Conservation (phyloP, 1,284 basidiomycete species). For the Inonotus obliquus region DNA sequence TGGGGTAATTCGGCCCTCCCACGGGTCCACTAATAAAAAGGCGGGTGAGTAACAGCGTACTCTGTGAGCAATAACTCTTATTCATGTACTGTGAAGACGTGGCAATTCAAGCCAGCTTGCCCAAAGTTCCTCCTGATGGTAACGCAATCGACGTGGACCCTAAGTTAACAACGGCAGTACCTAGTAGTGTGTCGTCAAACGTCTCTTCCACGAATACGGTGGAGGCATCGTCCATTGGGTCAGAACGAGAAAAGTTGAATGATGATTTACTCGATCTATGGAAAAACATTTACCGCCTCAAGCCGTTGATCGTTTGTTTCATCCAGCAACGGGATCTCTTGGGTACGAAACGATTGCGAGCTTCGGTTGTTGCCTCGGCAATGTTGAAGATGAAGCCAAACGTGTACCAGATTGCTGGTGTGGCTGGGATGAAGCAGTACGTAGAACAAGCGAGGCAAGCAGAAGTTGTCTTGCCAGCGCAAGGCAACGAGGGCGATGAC, state of each 20-base stretch:
- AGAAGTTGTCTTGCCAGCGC: conserved; percentile 36
- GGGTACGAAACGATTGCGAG: conserved; percentile 27
- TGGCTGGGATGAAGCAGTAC: conserved; percentile 42
- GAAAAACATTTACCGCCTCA: too few species aligned
- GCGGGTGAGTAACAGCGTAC: too few species aligned
- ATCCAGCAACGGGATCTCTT: neutral
- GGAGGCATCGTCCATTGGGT: neutral
- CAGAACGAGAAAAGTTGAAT: too few species aligned
- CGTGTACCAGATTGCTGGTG: conserved; percentile 40
- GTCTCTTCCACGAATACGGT: neutral
- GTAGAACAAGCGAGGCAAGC: conserved; percentile 37
- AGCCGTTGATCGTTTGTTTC: neutral
- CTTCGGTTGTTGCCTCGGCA: conserved; percentile 35
- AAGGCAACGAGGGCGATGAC: conserved; percentile 35
- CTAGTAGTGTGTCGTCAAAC: neutral
- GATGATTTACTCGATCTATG: too few species aligned
- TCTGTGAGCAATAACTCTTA: too few species aligned
- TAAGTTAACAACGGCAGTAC: neutral
- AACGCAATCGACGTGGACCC: neutral
- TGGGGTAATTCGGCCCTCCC: too few species aligned
- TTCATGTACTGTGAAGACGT: too few species aligned
- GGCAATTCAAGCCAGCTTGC: too few species aligned
- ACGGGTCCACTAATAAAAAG: too few species aligned
- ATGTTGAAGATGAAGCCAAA: conserved; percentile 32
- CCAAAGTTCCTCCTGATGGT: neutral